phyloP scores from a whole-genome alignment of 768 basidiomycete species.

The Cystobasidium tubakii region DNA sequence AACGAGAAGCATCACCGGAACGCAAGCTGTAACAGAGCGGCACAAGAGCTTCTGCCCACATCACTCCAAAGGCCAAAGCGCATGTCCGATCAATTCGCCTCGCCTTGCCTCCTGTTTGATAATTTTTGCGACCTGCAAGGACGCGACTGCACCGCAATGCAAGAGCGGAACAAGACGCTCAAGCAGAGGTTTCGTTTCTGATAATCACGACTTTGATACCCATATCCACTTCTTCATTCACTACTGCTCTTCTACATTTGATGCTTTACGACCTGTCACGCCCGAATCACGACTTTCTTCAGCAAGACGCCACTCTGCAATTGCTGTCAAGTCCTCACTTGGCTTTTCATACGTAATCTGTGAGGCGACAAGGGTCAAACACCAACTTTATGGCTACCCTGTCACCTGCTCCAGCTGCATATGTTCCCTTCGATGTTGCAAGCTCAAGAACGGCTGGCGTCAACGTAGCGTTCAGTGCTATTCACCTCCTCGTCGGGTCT shows the following conservation, averaged over 20 bases:
- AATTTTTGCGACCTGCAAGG: not conserved
- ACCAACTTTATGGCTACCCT: not conserved
- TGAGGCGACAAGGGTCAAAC: no score
- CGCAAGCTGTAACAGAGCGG: no score
- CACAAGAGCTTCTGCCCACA: no score
- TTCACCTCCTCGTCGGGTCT: slow-evolving; percentile 21
- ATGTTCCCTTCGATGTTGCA: not conserved
- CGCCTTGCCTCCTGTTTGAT: not conserved
- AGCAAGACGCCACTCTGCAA: not conserved
- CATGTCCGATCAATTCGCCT: slow-evolving; percentile 2
- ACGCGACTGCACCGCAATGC: not conserved
- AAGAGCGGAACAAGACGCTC: not conserved
- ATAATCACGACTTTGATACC: no score
- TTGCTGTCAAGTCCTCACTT: not conserved
- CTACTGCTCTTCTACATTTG: not conserved
- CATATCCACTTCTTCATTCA: not conserved
- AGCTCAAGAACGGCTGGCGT: slow-evolving; percentile 1
- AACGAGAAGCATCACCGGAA: no score
- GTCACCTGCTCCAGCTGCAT: not conserved
- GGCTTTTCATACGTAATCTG: not conserved
- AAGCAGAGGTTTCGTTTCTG: not conserved
- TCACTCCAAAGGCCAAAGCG: not conserved
- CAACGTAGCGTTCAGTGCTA: slow-evolving; percentile 20
- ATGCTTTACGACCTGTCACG: not conserved
- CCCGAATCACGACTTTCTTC: not conserved